Evolutionary conservation across 1,284 basidiomycete genomes (phyloP).

Genomic region (Clitocybe nebularis): DNA sequence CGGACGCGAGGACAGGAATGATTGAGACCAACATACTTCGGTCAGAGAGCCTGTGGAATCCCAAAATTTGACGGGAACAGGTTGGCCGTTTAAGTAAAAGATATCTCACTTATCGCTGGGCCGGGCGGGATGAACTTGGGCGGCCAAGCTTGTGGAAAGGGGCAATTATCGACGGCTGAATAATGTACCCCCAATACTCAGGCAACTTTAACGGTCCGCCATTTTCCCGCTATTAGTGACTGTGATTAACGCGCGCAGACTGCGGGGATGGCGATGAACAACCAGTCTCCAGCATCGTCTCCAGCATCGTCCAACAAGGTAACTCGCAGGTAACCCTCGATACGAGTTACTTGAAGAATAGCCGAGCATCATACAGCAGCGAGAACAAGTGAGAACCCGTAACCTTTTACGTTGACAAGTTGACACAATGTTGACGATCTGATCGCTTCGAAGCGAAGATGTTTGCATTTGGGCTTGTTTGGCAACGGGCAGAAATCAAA

Average conservation of each 20-base stretch:
- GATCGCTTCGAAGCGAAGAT: background rate
- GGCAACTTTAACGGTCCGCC: background rate
- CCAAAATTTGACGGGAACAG: too few species aligned
- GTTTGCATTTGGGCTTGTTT: background rate
- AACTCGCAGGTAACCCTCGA: too few species aligned
- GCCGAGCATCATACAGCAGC: too few species aligned
- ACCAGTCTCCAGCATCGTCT: background rate
- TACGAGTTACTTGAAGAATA: too few species aligned
- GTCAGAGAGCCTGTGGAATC: too few species aligned
- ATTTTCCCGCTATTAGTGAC: background rate
- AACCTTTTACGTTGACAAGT: too few species aligned
- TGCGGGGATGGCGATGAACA: too few species aligned
- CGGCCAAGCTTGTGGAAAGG: constrained; percentile 4
- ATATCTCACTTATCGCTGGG: background rate
- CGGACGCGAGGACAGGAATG: constrained; percentile 5
- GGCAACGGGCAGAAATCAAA: background rate
- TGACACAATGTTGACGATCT: too few species aligned
- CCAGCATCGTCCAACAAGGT: too few species aligned
- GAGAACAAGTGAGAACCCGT: too few species aligned
- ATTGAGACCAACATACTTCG: constrained; percentile 13
- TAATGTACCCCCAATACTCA: background rate
- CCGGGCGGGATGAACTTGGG: background rate
- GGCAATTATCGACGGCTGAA: background rate
- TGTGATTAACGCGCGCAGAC: too few species aligned
- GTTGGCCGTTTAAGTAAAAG: background rate